Base-by-base conservation (phyloP, 331 rosid species). In the Spiraea crenata region DNA sequence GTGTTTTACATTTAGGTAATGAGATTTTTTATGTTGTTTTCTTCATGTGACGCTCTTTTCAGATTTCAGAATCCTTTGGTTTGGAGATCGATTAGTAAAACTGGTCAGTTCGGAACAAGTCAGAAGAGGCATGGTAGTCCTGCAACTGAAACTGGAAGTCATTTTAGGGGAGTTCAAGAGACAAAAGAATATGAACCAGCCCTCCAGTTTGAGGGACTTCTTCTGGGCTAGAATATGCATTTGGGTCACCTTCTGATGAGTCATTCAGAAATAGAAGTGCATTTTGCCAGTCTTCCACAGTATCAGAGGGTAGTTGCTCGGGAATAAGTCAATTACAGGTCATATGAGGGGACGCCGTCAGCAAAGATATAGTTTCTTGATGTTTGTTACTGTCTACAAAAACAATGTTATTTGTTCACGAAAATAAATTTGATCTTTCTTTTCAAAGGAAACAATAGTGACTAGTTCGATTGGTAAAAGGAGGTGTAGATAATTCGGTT, bases 231-330 rank as follows among this genome's bases (percentile, higher is more conserved):
- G 77, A 38, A 74, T 50, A 63, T 41, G 19, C 37, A 19, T 37
- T 38, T 11, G 10, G 52, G 35, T 52, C 74, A 42, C 15, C 50
- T 61, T 57, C 67, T 41, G 71, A 65, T 67, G 81, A 58, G 25
- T 76, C 71, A 46, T 15, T 35, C 67, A 56, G 58, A 54, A 68
- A 56, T 72, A 67, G 74, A 67, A 74, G 65, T 48, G 99, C 85
- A 10, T 93, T 93, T 83, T 93, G 99, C 81, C 97, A 91, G 77
- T 87, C 96, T 63, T 86, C 81, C 69, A 70, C 69, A 78, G 69
- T 68, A 65, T 87, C 96, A 3, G 88, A 84, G 95, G 97, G 89
- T 79, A 63, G 39, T 45, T 73, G 54, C 46, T 46, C 46, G 55
- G 10, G 25, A 4, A 55, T 65, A 3, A 25, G 31, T 25, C 31